Evolutionary conservation across 345 rosid species (phyloP), one percentile per base, ranked within the genome.

Genomic region (Ailanthus altissimus): DNA sequence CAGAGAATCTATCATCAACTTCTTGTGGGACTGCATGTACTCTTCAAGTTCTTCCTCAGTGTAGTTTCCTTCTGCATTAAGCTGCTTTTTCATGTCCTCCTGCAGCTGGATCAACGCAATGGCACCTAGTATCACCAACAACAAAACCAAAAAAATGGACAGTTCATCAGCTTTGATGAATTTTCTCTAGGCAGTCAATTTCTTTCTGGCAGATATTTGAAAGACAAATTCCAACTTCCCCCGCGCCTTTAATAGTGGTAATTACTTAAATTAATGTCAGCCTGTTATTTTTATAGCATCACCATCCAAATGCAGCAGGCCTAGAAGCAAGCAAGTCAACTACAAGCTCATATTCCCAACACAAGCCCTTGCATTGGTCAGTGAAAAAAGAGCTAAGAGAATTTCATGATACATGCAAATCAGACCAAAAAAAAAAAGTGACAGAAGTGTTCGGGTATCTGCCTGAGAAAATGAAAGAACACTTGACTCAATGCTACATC

Each of bases 41-140:
- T 82, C 90, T 88, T 93, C 98, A 84, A 96, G 97, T 86, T 96
- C 94, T 86, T 91, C 90, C 78, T 92, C 97, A 0, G 97, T 92
- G 75, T 89, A 90, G 76, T 93, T 91, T 64, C 97, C 97, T 86
- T 93, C 94, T 14, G 94, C 78, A 78, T 74, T 92, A 47, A 90
- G 89, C 78, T 96, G 97, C 88, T 83, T 96, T 86, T 92, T 93
- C 98, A 96, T 96, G 73, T 96, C 99, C 82, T 93, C 98, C 77
- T 96, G 98, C 63, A 96, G 89, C 91, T 96, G 99, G 87, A 96
- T 89, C 87, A 96, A 82, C 63, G 99, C 97, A 83, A 91, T 86
- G 76, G 99, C 97, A 62, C 99, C 99, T 96, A 84, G 67, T 51
- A 82, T 70, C 67, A 83, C 73, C 56, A 66, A 57, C 67, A 70